A percentile compares a stretch with the other conserved stretches of the same genome.
Conservation (phyloP, 106 monocot species). For the Triglochin maritima region DNA sequence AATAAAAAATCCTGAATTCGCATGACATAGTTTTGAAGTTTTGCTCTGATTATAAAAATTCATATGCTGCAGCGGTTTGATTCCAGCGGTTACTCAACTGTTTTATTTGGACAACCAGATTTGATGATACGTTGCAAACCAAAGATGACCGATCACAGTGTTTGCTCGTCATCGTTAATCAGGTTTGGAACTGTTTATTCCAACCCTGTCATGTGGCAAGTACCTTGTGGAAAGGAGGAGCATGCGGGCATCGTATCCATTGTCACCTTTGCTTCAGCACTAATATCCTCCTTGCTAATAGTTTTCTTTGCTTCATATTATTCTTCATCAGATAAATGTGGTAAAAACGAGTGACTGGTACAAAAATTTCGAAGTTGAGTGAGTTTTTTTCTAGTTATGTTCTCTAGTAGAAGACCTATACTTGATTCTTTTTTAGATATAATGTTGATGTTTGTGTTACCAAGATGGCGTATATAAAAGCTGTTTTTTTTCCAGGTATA, state of each 20-base stretch:
- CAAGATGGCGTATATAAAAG: no score
- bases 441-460: no score
- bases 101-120: slow-evolving; percentile 31
- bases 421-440: no score
- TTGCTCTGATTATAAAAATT: neutral
- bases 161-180: slow-evolving; percentile 26
- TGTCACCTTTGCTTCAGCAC: slow-evolving; percentile 41
- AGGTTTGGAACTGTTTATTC: neutral
- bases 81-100: slow-evolving; percentile 26
- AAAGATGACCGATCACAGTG: slow-evolving; percentile 5
- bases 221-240: slow-evolving; percentile 49
- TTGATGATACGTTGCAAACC: slow-evolving; percentile 32
- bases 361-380: no score
- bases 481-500: no score
- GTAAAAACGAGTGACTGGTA: no score
- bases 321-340: neutral
- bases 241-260: slow-evolving; percentile 34
- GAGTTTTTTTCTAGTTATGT: no score
- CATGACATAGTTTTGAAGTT: no score
- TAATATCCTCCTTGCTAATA: slow-evolving; percentile 34
- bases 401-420: no score
- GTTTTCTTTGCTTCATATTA: slow-evolving; percentile 27
- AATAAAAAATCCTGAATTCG: neutral
- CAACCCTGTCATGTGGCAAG: slow-evolving; percentile 22
- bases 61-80: slow-evolving; percentile 41